These are phyloP conservation scores for Stevia rebaudiana DNA, from an alignment of 140 eudicot genomes.

Conservation along the genomic window DNA sequence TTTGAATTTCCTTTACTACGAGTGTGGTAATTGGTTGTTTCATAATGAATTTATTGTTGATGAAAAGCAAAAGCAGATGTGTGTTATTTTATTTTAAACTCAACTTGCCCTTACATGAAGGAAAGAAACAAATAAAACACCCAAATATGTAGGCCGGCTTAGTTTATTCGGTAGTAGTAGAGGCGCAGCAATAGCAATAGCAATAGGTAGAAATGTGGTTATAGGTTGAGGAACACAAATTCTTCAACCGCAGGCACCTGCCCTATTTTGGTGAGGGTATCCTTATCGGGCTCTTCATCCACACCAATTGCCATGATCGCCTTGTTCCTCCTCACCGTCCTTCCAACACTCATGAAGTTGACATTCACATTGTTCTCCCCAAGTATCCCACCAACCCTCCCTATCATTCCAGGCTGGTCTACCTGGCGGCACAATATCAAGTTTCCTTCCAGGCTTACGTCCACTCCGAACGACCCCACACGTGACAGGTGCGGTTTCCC, in stretches of 20 bases:
- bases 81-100: too few relatives aligned
- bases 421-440: slow-evolving; percentile 70
- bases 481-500: slow-evolving; percentile 57
- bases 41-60: too few relatives aligned
- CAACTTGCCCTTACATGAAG: too few relatives aligned
- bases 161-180: too few relatives aligned
- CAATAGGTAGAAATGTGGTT: too few relatives aligned
- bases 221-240: slow-evolving; percentile 66
- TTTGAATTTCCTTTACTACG: too few relatives aligned
- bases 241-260: slow-evolving; percentile 65
- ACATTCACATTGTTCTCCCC: slow-evolving; percentile 70
- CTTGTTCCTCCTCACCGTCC: slow-evolving; percentile 47
- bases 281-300: slow-evolving; percentile 67
- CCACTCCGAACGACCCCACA: slow-evolving; percentile 71
- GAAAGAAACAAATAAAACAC: too few relatives aligned
- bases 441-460: slow-evolving; percentile 77
- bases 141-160: too few relatives aligned
- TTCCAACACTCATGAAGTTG: slow-evolving; percentile 83
- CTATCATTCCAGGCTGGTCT: slow-evolving; percentile 90
- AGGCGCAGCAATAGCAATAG: too few relatives aligned
- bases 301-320: slow-evolving; percentile 91
- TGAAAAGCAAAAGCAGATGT: too few relatives aligned
- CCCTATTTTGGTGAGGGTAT: slow-evolving; percentile 58
- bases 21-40: too few relatives aligned
- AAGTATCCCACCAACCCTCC: slow-evolving; percentile 67